These are phyloP conservation scores for Holtermannia corniformis DNA, from an alignment of 768 basidiomycete genomes.

Conservation along the genomic window DNA sequence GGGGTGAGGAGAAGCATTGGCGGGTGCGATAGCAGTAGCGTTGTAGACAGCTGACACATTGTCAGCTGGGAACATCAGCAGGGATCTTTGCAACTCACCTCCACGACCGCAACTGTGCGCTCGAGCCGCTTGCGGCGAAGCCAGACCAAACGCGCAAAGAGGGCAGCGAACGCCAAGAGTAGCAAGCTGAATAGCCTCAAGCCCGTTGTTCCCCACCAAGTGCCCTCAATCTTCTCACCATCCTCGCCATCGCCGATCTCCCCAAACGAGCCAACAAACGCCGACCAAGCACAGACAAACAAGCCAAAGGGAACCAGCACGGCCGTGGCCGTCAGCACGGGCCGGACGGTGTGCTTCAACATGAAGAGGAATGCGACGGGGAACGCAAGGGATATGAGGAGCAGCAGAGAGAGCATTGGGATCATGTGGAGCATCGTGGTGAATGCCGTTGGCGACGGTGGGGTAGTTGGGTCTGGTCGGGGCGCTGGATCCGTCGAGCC, in stretches of 20 bases:
- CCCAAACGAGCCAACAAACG: conserved; percentile 36
- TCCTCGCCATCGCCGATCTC: conserved; percentile 20
- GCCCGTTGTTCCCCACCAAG: conserved; percentile 44
- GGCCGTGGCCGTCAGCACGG: conserved; percentile 55
- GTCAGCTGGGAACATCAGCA: not conserved
- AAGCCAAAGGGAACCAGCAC: conserved; percentile 37
- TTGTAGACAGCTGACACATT: conserved; percentile 31
- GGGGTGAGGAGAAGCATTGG: conserved; percentile 40
- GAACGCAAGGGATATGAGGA: conserved; percentile 25
- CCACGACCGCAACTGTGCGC: conserved; percentile 42
- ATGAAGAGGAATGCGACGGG: conserved; percentile 44
- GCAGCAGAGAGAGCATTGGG: conserved; percentile 29
- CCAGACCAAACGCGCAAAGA: conserved; percentile 54
- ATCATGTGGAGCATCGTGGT: conserved; percentile 28
- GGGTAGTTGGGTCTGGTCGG: conserved; percentile 12
- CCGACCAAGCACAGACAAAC: conserved; percentile 38
- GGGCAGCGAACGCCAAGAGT: conserved; percentile 58
- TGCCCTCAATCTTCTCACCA: conserved; percentile 7
- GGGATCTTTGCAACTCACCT: conserved; percentile 24
- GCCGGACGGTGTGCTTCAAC: conserved; percentile 69
- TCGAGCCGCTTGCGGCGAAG: conserved; percentile 56
- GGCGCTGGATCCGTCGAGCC: conserved; percentile 34
- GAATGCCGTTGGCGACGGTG: conserved; percentile 24
- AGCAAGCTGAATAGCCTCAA: conserved; percentile 69
- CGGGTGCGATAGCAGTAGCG: conserved; percentile 38